phyloP scores from a whole-genome alignment of 169 alveolate genomes.

The Eimeria sp. region DNA sequence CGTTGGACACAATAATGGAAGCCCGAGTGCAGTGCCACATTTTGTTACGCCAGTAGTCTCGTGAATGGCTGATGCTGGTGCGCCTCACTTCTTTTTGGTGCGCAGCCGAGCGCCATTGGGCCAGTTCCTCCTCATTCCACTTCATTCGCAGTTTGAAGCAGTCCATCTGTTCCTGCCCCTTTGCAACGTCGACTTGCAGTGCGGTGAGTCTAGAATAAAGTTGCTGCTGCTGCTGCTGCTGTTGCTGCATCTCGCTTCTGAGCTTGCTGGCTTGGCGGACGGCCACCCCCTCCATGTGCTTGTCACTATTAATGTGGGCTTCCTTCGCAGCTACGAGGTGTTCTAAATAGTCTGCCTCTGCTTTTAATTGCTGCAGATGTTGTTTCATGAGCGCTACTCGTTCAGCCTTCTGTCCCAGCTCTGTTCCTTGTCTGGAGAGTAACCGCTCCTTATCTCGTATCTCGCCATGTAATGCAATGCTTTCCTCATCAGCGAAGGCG shows the following conservation, averaged over 20 bases:
- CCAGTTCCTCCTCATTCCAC: conserved; percentile 97
- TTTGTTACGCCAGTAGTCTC: background rate
- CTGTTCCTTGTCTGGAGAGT: conserved; percentile 22
- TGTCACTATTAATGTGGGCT: conserved; percentile 95
- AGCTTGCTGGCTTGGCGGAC: conserved; percentile 93
- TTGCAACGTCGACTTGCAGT: conserved; percentile 92
- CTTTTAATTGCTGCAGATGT: conserved; percentile 87
- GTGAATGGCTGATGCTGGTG: background rate
- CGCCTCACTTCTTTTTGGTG: conserved; percentile 92
- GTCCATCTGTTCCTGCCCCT: conserved; percentile 96
- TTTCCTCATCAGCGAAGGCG: conserved; percentile 73
- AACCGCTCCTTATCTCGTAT: conserved; percentile 9
- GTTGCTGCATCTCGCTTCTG: conserved; percentile 90
- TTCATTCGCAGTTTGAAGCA: conserved; percentile 95
- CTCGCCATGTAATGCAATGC: conserved; percentile 27
- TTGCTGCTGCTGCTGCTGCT: conserved; percentile 90
- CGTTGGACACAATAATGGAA: background rate
- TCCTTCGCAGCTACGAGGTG: conserved; percentile 93
- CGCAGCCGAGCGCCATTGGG: conserved; percentile 98
- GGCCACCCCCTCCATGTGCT: conserved; percentile 91
- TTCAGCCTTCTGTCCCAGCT: conserved; percentile 66
- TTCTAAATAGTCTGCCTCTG: conserved; percentile 94
- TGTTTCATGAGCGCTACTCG: conserved; percentile 46
- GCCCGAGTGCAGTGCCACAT: background rate
- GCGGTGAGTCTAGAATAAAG: conserved; percentile 86